Evolutionary conservation across 179 eudicot genomes (phyloP).

Genomic region (Beta lomatogona): DNA sequence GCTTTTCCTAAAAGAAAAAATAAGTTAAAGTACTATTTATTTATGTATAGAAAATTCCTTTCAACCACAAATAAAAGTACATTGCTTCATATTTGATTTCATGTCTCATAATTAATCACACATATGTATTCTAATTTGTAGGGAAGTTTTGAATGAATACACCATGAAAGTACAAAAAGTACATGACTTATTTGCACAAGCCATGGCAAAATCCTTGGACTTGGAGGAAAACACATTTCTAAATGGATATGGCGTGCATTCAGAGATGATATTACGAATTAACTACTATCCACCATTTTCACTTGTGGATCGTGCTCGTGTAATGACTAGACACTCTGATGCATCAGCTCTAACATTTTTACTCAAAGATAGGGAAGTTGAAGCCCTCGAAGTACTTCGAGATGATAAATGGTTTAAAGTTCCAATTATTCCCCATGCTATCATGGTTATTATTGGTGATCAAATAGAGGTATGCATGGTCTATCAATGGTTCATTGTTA

Average conservation of each 20-base stretch:
- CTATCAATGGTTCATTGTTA: background rate
- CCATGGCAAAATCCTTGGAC: slow-evolving; percentile 15
- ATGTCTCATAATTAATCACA: background rate
- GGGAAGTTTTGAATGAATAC: slow-evolving; percentile 18
- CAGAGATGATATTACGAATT: background rate
- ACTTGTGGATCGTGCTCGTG: background rate
- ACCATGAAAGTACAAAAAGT: slow-evolving; percentile 2
- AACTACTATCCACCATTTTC: slow-evolving; percentile 5
- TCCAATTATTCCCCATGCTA: slow-evolving; percentile 38
- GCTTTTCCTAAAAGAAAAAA: no score
- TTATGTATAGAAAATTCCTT: background rate
- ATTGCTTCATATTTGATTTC: background rate
- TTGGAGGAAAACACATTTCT: background rate
- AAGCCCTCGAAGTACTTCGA: slow-evolving; percentile 45
- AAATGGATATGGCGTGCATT: slow-evolving; percentile 8
- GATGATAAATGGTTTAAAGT: slow-evolving; percentile 48
- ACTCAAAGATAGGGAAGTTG: slow-evolving; percentile 42
- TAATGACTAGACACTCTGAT: slow-evolving; percentile 34
- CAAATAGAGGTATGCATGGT: slow-evolving; percentile 45
- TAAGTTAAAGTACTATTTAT: background rate
- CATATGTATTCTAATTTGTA: background rate
- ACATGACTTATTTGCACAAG: background rate
- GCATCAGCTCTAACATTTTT: slow-evolving; percentile 43
- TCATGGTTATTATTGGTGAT: slow-evolving; percentile 54
- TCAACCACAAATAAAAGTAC: no score